Evolutionary conservation across 768 basidiomycete genomes (phyloP).

Genomic region (Boletus reticuloceps): DNA sequence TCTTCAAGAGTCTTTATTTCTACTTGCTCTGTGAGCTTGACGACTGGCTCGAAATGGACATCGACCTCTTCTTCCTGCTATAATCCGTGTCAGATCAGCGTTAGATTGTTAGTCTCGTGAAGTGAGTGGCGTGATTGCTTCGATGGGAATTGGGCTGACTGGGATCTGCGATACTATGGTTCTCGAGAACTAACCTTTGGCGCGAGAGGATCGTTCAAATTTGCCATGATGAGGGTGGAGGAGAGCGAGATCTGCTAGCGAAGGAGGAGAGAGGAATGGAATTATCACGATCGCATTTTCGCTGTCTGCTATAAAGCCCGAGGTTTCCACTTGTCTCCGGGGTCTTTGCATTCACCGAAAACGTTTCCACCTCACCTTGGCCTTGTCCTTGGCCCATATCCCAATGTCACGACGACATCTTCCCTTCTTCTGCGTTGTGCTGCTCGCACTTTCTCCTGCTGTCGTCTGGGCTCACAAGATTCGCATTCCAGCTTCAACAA

Average conservation of each 20-base stretch:
- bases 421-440: conserved; percentile 40
- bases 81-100: conserved; percentile 26
- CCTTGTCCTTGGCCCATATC: too few relatives aligned
- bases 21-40: conserved; percentile 94
- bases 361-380: not conserved
- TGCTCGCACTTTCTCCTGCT: conserved; percentile 30
- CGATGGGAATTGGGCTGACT: conserved; percentile 16
- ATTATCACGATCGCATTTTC: conserved; percentile 25
- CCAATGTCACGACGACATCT: conserved; percentile 39
- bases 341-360: conserved; percentile 17
- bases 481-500: conserved; percentile 72
- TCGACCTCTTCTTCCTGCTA: conserved; percentile 74
- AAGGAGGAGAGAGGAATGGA: conserved; percentile 18
- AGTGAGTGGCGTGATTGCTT: conserved; percentile 28
- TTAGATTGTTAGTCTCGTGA: conserved; percentile 20
- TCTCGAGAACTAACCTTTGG: conserved; percentile 56
- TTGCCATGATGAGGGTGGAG: conserved; percentile 46
- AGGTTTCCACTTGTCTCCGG: conserved; percentile 21
- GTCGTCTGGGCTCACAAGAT: conserved; percentile 65
- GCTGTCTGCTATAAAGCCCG: conserved; percentile 10
- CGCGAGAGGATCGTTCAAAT: conserved; percentile 60
- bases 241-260: conserved; percentile 10
- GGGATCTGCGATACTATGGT: not conserved
- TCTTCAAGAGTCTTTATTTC: conserved; percentile 95
- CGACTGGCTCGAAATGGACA: conserved; percentile 92